A percentile compares a stretch with the other conserved stretches of the same genome.
phyloP scores from a whole-genome alignment of 23 red algal species.

The Cyanidioschyzon merolae region DNA sequence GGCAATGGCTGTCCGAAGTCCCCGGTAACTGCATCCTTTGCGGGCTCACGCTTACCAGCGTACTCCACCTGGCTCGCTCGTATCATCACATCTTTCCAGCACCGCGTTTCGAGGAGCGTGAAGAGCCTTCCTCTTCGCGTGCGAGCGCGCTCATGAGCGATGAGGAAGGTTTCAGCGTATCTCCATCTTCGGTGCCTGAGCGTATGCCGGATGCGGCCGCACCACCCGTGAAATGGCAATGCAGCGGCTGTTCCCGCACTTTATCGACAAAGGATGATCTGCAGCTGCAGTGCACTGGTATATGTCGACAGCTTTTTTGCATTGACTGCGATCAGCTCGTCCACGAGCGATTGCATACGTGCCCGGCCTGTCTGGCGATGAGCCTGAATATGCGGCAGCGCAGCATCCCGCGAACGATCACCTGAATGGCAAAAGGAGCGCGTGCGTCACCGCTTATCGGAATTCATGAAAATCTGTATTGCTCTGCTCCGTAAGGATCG shows the following conservation, averaged over 20 bases:
- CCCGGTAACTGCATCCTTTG: constrained; percentile 79
- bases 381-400: neutral
- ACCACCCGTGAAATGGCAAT: constrained; percentile 21
- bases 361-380: constrained; percentile 57
- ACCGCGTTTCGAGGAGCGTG: constrained; percentile 30
- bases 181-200: no score
- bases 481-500: neutral
- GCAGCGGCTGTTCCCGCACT: constrained; percentile 33
- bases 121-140: neutral
- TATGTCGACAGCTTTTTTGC: constrained; percentile 64
- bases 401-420: neutral
- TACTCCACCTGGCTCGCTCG: constrained; percentile 74
- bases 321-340: constrained; percentile 77
- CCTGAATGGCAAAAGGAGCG: neutral
- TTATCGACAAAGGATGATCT: constrained; percentile 27
- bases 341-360: constrained; percentile 69
- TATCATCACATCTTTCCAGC: constrained; percentile 98
- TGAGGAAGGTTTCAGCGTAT: no score
- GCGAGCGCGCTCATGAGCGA: neutral
- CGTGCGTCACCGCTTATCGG: neutral
- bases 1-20: constrained; percentile 59
- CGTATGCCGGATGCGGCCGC: no score
- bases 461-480: neutral
- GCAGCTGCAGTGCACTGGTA: constrained; percentile 43
- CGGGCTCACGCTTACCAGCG: constrained; percentile 63